phyloP scores from a whole-genome alignment of 257 asterid species.

The Linderniella brevidens region DNA sequence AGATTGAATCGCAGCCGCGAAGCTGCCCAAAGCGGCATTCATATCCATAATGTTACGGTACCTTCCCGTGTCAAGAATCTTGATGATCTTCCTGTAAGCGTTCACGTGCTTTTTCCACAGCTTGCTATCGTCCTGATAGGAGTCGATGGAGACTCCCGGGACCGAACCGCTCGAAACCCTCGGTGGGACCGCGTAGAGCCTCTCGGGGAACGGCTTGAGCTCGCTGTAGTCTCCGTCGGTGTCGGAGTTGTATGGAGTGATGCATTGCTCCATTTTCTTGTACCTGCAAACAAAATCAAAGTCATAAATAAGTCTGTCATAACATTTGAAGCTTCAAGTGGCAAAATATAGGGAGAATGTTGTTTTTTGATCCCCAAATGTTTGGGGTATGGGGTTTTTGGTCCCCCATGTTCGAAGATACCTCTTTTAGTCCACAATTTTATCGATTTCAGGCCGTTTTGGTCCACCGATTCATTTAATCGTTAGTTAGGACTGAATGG shows the following conservation, averaged over 20 bases:
- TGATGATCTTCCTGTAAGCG: conserved; percentile 65
- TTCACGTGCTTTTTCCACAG: conserved; percentile 79
- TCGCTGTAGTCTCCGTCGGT: conserved; percentile 19
- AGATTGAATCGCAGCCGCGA: conserved; percentile 72
- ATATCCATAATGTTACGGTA: conserved; percentile 95
- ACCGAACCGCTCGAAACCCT: conserved; percentile 68
- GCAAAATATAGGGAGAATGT: no score
- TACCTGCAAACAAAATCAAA: conserved; percentile 43
- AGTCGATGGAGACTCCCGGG: conserved; percentile 55
- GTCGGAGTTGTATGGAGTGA: conserved; percentile 37
- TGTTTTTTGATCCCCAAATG: no score
- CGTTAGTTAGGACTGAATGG: no score
- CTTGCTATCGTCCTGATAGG: conserved; percentile 51
- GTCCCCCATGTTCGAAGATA: no score
- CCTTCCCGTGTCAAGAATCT: conserved; percentile 76
- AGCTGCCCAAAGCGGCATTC: conserved; percentile 93
- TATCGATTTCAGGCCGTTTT: no score
- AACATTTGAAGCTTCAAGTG: conserved; percentile 1
- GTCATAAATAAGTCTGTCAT: not conserved
- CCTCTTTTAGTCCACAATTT: no score
- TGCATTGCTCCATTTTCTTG: conserved; percentile 78
- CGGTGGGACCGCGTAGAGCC: conserved; percentile 73
- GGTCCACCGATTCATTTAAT: no score
- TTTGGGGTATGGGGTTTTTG: no score
- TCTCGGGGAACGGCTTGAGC: conserved; percentile 74